Conservation (phyloP, 2,329 filamentous ascomycete species). For the Colletotrichum sansevieriae region DNA sequence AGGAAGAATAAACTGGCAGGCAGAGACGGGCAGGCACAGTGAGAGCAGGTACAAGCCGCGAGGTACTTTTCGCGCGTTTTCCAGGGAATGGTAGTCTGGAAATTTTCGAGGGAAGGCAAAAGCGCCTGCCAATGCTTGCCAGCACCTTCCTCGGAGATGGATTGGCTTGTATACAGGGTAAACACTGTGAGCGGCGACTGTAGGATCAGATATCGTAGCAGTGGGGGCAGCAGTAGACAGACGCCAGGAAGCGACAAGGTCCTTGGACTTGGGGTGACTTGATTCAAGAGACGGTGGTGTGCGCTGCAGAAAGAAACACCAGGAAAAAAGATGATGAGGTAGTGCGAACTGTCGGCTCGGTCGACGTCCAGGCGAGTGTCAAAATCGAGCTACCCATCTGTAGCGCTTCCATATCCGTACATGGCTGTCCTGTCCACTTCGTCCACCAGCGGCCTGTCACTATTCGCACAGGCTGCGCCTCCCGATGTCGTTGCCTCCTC, state of each 20-base stretch:
- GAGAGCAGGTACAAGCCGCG: conserved; percentile 19
- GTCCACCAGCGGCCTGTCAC: conserved; percentile 1
- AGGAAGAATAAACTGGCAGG: conserved; percentile 40
- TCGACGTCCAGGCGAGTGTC: conserved; percentile 37
- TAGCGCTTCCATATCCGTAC: conserved; percentile 22
- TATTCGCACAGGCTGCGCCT: conserved; percentile 29
- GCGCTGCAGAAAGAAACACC: conserved; percentile 25
- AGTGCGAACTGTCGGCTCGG: conserved; percentile 39
- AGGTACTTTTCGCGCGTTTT: conserved; percentile 20
- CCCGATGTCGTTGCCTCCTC: conserved; percentile 7
- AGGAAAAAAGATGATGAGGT: conserved; percentile 29
- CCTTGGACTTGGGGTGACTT: neutral
- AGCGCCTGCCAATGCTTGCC: conserved; percentile 21
- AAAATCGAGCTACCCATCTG: conserved; percentile 27
- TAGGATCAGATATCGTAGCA: conserved; percentile 22
- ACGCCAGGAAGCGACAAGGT: too few relatives aligned
- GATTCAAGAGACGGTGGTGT: conserved; percentile 38
- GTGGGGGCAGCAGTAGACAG: neutral
- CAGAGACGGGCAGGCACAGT: conserved; percentile 17
- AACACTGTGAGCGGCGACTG: conserved; percentile 32
- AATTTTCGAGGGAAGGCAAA: conserved; percentile 28
- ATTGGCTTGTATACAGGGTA: conserved; percentile 22
- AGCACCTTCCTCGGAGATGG: conserved; percentile 24
- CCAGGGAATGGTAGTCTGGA: conserved; percentile 23
- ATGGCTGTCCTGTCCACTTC: conserved; percentile 12